These are phyloP conservation scores for Sclerotinia spermophila DNA, from an alignment of 2,329 filamentous ascomycete species.

Conservation along the genomic window DNA sequence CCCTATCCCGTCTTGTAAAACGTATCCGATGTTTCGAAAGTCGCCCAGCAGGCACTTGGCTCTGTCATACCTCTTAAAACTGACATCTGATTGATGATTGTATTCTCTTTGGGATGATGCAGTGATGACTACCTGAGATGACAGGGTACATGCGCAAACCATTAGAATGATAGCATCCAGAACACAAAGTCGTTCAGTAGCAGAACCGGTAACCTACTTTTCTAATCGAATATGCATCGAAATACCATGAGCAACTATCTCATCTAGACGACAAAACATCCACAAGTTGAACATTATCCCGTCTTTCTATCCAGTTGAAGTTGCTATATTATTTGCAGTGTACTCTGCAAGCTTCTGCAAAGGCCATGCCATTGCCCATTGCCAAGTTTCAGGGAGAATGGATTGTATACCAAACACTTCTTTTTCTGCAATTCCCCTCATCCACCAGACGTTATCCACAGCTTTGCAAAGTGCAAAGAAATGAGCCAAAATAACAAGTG, in stretches of 20 bases:
- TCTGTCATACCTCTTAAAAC: neutral
- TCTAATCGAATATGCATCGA: accelerated
- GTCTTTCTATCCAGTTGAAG: neutral
- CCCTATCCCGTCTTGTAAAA: neutral
- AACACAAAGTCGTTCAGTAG: neutral
- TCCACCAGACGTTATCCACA: neutral
- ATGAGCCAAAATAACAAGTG: neutral
- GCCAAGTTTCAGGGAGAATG: neutral
- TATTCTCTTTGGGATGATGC: neutral
- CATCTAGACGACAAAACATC: neutral
- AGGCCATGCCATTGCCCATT: neutral
- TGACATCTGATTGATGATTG: neutral
- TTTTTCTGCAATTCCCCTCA: neutral
- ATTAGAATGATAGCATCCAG: neutral
- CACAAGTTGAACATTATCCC: neutral
- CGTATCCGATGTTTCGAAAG: neutral
- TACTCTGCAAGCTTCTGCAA: neutral
- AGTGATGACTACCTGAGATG: neutral
- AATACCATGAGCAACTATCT: neutral
- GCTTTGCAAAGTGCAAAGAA: neutral
- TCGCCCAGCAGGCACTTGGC: neutral
- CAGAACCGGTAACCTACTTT: neutral
- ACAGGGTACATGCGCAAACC: neutral
- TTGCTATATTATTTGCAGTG: neutral
- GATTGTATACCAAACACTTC: neutral